phyloP scores from a whole-genome alignment of 768 basidiomycete species.

The Leccinum aurantiacum region DNA sequence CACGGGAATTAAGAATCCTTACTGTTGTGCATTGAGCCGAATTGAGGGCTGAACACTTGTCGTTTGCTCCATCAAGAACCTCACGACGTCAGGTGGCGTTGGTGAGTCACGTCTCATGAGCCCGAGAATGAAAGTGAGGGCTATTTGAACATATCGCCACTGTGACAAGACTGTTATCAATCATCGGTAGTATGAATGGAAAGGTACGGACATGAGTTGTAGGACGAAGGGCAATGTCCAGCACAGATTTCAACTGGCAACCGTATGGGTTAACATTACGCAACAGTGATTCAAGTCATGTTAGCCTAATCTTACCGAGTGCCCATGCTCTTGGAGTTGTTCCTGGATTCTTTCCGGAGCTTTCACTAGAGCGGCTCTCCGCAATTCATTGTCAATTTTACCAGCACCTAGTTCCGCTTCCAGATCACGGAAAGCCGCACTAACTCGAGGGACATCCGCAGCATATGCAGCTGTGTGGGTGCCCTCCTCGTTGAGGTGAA shows the following conservation, averaged over 20 bases:
- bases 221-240: slow-evolving; percentile 58
- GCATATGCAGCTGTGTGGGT: slow-evolving; percentile 62
- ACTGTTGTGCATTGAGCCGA: slow-evolving; percentile 66
- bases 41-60: slow-evolving; percentile 73
- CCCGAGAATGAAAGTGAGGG: slow-evolving; percentile 56
- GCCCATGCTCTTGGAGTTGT: slow-evolving; percentile 46
- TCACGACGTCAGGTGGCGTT: slow-evolving; percentile 51
- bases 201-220: slow-evolving; percentile 66
- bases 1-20: slow-evolving; percentile 14
- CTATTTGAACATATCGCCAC: slow-evolving; percentile 84
- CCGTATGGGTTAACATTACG: slow-evolving; percentile 2
- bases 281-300: neutral
- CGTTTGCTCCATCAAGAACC: slow-evolving; percentile 63
- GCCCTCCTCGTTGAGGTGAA: slow-evolving; percentile 62
- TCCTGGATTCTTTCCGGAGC: slow-evolving; percentile 40
- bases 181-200: neutral
- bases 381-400: slow-evolving; percentile 42
- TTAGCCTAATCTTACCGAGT: slow-evolving; percentile 43
- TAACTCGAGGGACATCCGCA: slow-evolving; percentile 48
- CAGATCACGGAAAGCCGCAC: slow-evolving; percentile 48
- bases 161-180: slow-evolving; percentile 31
- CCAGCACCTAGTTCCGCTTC: slow-evolving; percentile 48
- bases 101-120: slow-evolving; percentile 64
- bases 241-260: slow-evolving; percentile 55
- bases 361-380: slow-evolving; percentile 46